phyloP scores from a whole-genome alignment of 805 yeast species.

The Metschnikowia koreensis region DNA sequence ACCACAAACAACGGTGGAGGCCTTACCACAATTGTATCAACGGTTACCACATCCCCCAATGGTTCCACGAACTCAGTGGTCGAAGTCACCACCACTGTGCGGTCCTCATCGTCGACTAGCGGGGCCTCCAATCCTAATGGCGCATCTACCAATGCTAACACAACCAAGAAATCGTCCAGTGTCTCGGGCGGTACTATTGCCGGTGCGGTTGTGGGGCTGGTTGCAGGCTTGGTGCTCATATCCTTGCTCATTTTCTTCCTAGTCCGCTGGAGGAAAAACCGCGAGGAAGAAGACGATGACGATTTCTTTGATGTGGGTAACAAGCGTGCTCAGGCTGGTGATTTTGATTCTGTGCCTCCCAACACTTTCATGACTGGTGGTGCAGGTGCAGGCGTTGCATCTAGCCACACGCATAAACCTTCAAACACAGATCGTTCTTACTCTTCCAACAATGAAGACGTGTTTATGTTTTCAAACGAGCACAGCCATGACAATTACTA shows the following conservation, averaged over 20 bases:
- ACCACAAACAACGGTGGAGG: slow-evolving; percentile 7
- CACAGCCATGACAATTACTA: slow-evolving; percentile 1
- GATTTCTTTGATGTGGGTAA: slow-evolving; percentile 25
- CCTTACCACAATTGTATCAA: slow-evolving; percentile 22
- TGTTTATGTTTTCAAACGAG: slow-evolving; percentile 3
- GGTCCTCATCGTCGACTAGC: slow-evolving; percentile 6
- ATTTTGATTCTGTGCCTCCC: slow-evolving; percentile 24
- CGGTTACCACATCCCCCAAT: slow-evolving; percentile 17
- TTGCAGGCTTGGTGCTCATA: slow-evolving; percentile 36
- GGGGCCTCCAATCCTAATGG: background rate
- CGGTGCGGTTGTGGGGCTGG: slow-evolving; percentile 42
- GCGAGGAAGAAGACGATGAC: slow-evolving; percentile 36
- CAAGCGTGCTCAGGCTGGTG: slow-evolving; percentile 20
- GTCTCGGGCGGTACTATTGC: slow-evolving; percentile 42
- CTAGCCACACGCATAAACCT: slow-evolving; percentile 16
- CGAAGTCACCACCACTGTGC: slow-evolving; percentile 24
- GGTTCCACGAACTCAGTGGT: slow-evolving; percentile 17
- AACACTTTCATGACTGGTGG: slow-evolving; percentile 23
- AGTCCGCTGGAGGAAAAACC: slow-evolving; percentile 39
- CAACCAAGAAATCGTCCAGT: slow-evolving; percentile 7
- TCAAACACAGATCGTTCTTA: slow-evolving; percentile 18
- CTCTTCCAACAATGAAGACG: slow-evolving; percentile 17
- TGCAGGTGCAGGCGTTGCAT: slow-evolving; percentile 19
- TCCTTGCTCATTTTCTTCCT: slow-evolving; percentile 37
- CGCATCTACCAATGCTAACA: slow-evolving; percentile 9